Percentiles rank a stretch among this genome's conserved stretches.
Evolutionary conservation across 345 rosid genomes (phyloP).

Genomic region (Aquilaria yunnanensis): DNA sequence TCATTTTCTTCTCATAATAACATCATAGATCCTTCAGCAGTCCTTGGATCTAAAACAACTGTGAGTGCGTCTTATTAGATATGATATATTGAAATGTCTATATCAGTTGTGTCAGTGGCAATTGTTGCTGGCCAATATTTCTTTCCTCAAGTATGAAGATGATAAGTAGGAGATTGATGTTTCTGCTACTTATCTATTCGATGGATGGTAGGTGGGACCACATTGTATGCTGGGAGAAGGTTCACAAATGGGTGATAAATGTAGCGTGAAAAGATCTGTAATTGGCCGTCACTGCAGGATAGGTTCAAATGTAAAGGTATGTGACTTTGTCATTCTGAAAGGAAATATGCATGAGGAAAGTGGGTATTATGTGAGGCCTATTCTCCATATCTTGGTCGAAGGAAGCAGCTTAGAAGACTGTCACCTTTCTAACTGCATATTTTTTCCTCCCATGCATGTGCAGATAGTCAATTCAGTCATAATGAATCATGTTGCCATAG

Average conservation of each 20-base stretch:
- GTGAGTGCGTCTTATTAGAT: conserved; percentile 32
- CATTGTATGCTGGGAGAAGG: conserved; percentile 94
- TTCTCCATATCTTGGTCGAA: too few species aligned
- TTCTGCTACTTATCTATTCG: conserved; percentile 5
- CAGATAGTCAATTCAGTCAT: conserved; percentile 89
- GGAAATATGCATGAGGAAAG: too few species aligned
- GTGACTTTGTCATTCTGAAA: conserved; percentile 5
- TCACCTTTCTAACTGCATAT: background rate
- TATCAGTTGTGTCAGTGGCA: background rate
- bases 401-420: background rate
- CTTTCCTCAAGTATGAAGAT: background rate
- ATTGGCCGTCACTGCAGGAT: conserved; percentile 94
- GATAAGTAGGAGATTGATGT: conserved; percentile 5
- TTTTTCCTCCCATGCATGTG: conserved; percentile 14
- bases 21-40: conserved; percentile 70
- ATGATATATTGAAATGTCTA: background rate
- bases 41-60: conserved; percentile 86
- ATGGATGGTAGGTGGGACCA: conserved; percentile 68
- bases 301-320: conserved; percentile 96
- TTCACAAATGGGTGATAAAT: conserved; percentile 93
- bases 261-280: conserved; percentile 93
- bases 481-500: conserved; percentile 83
- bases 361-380: too few species aligned
- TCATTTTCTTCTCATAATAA: conserved; percentile 75
- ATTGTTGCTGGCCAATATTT: background rate